Percentiles rank a stretch among this genome's conserved stretches.
Conservation (phyloP, 495 filamentous ascomycete species). For the Penicillium coprophilum region DNA sequence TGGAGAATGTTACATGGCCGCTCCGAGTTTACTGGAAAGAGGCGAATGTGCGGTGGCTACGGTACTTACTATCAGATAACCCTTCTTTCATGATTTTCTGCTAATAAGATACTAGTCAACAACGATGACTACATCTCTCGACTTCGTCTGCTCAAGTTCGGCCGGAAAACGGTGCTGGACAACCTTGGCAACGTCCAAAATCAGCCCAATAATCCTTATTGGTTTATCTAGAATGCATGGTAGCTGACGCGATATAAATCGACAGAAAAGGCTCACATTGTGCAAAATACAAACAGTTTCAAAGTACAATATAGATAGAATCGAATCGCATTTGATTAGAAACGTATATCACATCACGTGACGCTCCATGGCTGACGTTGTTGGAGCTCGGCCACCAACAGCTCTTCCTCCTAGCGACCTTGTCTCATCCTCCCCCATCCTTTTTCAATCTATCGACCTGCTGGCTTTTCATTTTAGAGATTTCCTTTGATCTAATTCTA, state of each 20-base stretch:
- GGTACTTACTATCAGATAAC: slow-evolving; percentile 52
- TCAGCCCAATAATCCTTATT: not conserved
- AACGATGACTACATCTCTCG: slow-evolving; percentile 83
- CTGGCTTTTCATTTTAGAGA: slow-evolving; percentile 6
- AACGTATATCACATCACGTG: slow-evolving; percentile 35
- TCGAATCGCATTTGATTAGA: slow-evolving; percentile 7
- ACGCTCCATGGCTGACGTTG: slow-evolving; percentile 43
- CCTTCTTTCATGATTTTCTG: slow-evolving; percentile 6
- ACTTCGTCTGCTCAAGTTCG: slow-evolving; percentile 68
- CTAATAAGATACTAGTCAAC: slow-evolving; percentile 57
- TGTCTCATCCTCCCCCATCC: slow-evolving; percentile 20
- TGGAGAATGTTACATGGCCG: slow-evolving; percentile 91
- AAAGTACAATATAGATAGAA: not conserved
- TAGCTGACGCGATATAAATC: not conserved
- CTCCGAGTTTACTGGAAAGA: slow-evolving; percentile 73
- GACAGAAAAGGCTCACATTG: not conserved
- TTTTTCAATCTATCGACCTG: slow-evolving; percentile 15
- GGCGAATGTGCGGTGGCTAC: slow-evolving; percentile 87
- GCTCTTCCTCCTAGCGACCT: slow-evolving; percentile 33
- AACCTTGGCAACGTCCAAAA: slow-evolving; percentile 30
- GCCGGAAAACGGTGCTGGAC: slow-evolving; percentile 52
- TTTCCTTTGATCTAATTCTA: slow-evolving; percentile 6
- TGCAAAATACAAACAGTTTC: not conserved
- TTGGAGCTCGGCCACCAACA: slow-evolving; percentile 41
- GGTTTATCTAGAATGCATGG: not conserved